Base-by-base conservation (phyloP, 2,329 filamentous ascomycete genomes). In the Fusarium papillatum region DNA sequence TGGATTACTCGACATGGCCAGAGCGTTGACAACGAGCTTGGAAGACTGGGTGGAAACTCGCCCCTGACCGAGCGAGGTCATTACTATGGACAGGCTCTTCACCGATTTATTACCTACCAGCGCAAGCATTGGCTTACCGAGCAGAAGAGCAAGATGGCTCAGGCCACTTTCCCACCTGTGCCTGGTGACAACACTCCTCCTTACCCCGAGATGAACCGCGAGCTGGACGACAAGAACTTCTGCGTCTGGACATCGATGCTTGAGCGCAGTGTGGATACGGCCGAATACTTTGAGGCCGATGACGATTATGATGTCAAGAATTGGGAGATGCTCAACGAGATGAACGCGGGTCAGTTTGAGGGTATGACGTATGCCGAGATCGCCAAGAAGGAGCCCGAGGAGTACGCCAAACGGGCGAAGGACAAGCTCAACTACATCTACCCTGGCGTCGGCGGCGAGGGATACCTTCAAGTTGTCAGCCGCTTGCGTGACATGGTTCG, bases 191-290 rank as follows among this genome's bases (percentile, higher is more conserved):
- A 94, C 76, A 98, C 97, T 0, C 97, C 97, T 7, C 97, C 97
- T 0, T 98, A 99, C 80, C 97, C 97, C 0, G 95, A 98, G 81
- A 93, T 93, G 78, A 89, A 91, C 73, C 89, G 89, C 62, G 92
- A 93, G 61, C 86, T 92, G 36, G 91, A 94, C 36, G 90, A 94
- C 80, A 98, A 98, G 87, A 95, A 95, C 82, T 98, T 98, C 82
- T 99, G 97, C 83, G 95, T 99, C 19, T 99, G 97, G 97, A 98
- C 96, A 1, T 98, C 95, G 4, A 98, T 98, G 96, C 90, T 99
- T 74, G 93, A 94, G 82, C 94, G 97, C 75, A 95, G 95, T 71
- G 93, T 97, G 63, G 92, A 98, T 81, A 97, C 96, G 1, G 95
- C 94, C 0, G 92, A 97, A 75, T 94, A 94, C 83, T 99, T 98